Base-by-base conservation (phyloP, 1,284 basidiomycete genomes). In the Fistulinella cinereoalba region DNA sequence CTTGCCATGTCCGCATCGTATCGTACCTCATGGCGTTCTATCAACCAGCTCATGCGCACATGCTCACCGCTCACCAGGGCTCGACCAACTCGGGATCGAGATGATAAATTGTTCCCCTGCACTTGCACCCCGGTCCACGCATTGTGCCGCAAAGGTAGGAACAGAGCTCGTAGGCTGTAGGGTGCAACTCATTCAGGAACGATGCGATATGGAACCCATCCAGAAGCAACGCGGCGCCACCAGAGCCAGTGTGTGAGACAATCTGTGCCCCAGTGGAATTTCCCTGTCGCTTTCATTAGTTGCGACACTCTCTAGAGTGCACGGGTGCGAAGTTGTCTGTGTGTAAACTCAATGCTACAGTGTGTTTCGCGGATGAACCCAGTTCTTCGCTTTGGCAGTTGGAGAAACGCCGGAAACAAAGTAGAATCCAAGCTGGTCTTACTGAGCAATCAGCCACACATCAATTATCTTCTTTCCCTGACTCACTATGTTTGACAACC, bases 221-320 rank as follows among this genome's bases (percentile, higher is more conserved):
- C 5, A 97, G 92, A 16, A 99, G 83, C 7, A 98, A 76, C 1
- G 92, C 92, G 9, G 83, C 78, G 7, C 96, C 96, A 1, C 96
- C 96, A 15, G 75, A 73, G 8, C 92, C 91, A 25, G 97, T 78
- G 65, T 98, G 96, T 72, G 98, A 98, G 46, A 97, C 74, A 63
- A 98, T 96, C 21, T 98, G 72, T 3, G n/a, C n/a, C n/a, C 96
- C 95, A 41, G 88, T 90, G 0, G 96, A 92, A 66, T 96, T 89
- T 28, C 89, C 92, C 88, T 91, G 52, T 40, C 32, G 19, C 13
- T 39, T 41, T 21, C 31, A 49, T 63, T 43, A 57, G 56, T 41
- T 43, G 33, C 37, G 18, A 28, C 37, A 31, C 29, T 15, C 25
- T 15, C 27, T 6, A 29, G 23, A 47, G 38, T 19, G 4, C 47